Conservation (phyloP, 495 filamentous ascomycete species). For the Penicillium herquei region DNA sequence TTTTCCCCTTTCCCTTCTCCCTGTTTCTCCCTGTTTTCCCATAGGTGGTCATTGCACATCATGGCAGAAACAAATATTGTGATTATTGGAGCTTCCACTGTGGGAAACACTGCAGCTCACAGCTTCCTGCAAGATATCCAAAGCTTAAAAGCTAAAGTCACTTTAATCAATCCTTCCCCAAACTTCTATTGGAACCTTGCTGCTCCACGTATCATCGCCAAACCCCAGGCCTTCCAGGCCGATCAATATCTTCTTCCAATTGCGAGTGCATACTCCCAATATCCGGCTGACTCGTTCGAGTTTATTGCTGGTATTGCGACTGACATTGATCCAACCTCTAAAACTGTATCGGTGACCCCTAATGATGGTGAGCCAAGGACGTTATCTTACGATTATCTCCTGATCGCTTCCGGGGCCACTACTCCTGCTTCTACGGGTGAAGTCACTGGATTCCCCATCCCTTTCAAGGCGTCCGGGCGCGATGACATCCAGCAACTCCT, state of each 20-base stretch:
- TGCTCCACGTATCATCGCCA: constrained; percentile 45
- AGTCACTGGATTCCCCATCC: constrained; percentile 39
- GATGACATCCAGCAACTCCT: constrained; percentile 44
- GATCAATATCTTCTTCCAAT: constrained; percentile 51
- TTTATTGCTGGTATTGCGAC: constrained; percentile 56
- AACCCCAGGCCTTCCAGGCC: constrained; percentile 35
- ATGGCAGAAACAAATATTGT: constrained; percentile 43
- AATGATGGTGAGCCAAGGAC: constrained; percentile 24
- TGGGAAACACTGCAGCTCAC: constrained; percentile 60
- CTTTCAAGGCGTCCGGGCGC: constrained; percentile 50
- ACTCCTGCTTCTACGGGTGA: constrained; percentile 44
- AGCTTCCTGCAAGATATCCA: constrained; percentile 52
- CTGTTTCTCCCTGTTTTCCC: background rate
- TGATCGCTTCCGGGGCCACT: constrained; percentile 50
- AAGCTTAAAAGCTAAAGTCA: constrained; percentile 40
- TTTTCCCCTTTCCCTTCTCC: background rate
- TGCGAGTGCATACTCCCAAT: constrained; percentile 48
- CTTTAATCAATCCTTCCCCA: constrained; percentile 55
- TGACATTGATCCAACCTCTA: constrained; percentile 41
- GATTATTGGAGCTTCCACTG: constrained; percentile 62
- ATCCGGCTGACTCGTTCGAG: constrained; percentile 48
- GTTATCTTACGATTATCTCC: constrained; percentile 52
- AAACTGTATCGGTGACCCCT: constrained; percentile 40
- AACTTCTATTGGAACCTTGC: constrained; percentile 54
- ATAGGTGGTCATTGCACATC: background rate